These are phyloP conservation scores for Aaosphaeria arxii DNA, from an alignment of 2,329 filamentous ascomycete species.

Conservation along the genomic window DNA sequence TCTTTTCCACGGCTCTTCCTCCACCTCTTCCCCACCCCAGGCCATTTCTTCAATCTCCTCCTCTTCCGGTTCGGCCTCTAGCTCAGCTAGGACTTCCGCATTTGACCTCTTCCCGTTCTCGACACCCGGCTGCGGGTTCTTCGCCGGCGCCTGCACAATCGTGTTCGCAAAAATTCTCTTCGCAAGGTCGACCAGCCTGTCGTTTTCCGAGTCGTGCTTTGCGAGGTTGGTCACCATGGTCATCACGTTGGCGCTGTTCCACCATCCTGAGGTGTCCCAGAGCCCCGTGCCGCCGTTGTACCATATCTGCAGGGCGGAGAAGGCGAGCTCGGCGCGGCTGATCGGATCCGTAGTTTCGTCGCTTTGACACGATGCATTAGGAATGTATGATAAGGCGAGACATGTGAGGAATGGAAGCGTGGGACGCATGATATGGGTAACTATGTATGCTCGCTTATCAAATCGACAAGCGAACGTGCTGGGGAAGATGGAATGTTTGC, in stretches of 20 bases:
- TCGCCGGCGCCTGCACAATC: slow-evolving; percentile 28
- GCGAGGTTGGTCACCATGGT: slow-evolving; percentile 59
- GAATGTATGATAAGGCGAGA: slow-evolving; percentile 9
- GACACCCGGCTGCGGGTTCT: slow-evolving; percentile 27
- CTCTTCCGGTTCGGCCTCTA: too few relatives aligned
- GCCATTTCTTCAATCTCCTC: too few relatives aligned
- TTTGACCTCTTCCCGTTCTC: slow-evolving; percentile 7
- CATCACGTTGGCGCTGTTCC: slow-evolving; percentile 68
- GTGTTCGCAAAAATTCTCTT: slow-evolving; percentile 45
- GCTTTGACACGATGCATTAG: slow-evolving; percentile 20
- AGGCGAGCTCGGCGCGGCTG: slow-evolving; percentile 28
- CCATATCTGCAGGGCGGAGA: slow-evolving; percentile 56
- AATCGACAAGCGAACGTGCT: too few relatives aligned
- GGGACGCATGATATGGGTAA: slow-evolving; percentile 14
- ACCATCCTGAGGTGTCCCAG: slow-evolving; percentile 67
- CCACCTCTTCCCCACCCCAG: neutral
- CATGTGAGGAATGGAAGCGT: slow-evolving; percentile 10
- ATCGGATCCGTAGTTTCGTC: slow-evolving; percentile 13
- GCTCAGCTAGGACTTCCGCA: too few relatives aligned
- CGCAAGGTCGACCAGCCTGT: slow-evolving; percentile 35
- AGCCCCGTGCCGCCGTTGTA: slow-evolving; percentile 60
- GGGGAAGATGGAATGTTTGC: neutral
- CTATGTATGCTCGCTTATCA: neutral
- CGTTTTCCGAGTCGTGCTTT: slow-evolving; percentile 18
- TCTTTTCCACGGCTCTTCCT: neutral